These are phyloP conservation scores for Macroventuria anomochaeta DNA, from an alignment of 2,329 filamentous ascomycete genomes.

Conservation along the genomic window DNA sequence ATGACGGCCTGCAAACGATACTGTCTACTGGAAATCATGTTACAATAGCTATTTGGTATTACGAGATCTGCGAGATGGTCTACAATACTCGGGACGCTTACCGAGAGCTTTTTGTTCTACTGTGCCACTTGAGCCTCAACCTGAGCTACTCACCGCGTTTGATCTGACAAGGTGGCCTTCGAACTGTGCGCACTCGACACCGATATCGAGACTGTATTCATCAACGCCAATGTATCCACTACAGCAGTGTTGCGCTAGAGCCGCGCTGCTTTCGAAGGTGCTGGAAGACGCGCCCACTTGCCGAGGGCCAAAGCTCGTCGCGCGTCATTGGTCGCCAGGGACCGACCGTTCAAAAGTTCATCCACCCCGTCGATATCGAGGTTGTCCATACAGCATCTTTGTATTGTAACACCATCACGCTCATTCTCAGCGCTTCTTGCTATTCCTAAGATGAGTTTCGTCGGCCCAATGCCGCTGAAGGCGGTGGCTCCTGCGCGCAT, in stretches of 20 bases:
- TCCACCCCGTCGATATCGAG: slow-evolving; percentile 14
- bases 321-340: slow-evolving; percentile 23
- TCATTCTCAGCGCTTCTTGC: slow-evolving; percentile 14
- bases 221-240: not conserved
- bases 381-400: slow-evolving; percentile 1
- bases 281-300: slow-evolving; percentile 32
- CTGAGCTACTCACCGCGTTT: not conserved
- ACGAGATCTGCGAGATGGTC: not conserved
- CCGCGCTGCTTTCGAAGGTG: slow-evolving; percentile 26
- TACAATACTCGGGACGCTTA: not conserved
- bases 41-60: slow-evolving; percentile 10
- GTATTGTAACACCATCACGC: slow-evolving; percentile 21
- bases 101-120: slow-evolving; percentile 3
- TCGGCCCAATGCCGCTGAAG: slow-evolving; percentile 44
- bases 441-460: slow-evolving; percentile 42
- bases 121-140: slow-evolving; percentile 1
- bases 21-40: not conserved
- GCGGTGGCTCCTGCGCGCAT: slow-evolving; percentile 42
- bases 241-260: not conserved
- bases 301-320: slow-evolving; percentile 27
- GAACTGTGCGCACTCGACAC: not conserved
- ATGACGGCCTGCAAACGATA: slow-evolving; percentile 6
- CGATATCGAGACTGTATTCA: too few relatives aligned
- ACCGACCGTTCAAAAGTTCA: slow-evolving; percentile 14
- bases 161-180: not conserved